Conservation (phyloP, 75 land plant species). For the Azolla pinnata region DNA sequence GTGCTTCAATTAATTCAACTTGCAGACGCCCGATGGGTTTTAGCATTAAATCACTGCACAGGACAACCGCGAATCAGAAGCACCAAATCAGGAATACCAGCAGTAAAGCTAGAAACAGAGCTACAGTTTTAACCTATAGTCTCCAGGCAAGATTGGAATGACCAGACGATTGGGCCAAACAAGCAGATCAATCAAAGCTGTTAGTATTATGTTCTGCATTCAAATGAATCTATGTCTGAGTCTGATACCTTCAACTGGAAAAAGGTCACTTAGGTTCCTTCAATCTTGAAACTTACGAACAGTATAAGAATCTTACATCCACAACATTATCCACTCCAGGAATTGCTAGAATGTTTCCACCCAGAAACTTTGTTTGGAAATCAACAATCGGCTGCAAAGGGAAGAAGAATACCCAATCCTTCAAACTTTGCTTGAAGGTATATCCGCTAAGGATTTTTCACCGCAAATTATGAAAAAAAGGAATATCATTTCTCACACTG, state of each 20-base stretch:
- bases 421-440: no score
- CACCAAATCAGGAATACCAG: no score
- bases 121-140: slow-evolving; percentile 35
- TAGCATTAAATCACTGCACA: neutral
- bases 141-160: slow-evolving; percentile 29
- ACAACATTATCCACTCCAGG: slow-evolving; percentile 36
- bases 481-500: neutral
- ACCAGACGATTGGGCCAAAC: slow-evolving; percentile 39
- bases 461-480: no score
- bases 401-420: neutral
- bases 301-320: slow-evolving; percentile 24
- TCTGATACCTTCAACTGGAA: no score
- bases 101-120: no score
- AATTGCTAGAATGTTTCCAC: slow-evolving; percentile 26
- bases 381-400: slow-evolving; percentile 27
- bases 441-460: no score
- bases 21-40: neutral
- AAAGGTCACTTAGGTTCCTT: no score
- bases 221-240: no score
- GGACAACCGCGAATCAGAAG: neutral
- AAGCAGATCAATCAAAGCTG: slow-evolving; percentile 24
- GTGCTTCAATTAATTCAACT: neutral
- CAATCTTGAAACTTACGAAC: no score
- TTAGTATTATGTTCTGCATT: slow-evolving; percentile 25
- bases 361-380: slow-evolving; percentile 29